phyloP scores from a whole-genome alignment of 1,284 basidiomycete species.

The Malassezia furfur region DNA sequence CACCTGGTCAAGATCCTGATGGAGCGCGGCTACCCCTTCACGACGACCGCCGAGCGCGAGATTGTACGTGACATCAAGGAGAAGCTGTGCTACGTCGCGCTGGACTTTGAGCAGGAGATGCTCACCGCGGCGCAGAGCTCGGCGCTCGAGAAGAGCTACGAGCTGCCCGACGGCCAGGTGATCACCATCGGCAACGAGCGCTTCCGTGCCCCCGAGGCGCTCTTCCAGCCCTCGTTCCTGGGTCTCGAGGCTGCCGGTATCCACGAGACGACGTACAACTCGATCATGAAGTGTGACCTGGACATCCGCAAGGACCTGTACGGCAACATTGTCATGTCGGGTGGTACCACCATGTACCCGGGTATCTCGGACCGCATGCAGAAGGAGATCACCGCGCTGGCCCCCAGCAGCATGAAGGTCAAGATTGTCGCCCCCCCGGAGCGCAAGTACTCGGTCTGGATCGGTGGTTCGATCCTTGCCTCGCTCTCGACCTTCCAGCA shows the following conservation, averaged over 20 bases:
- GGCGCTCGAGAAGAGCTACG: constrained; percentile 86
- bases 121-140: constrained; percentile 85
- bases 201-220: constrained; percentile 93
- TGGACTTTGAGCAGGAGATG: constrained; percentile 93
- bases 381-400: constrained; percentile 83
- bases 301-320: constrained; percentile 69
- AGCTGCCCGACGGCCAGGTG: constrained; percentile 90
- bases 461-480: constrained; percentile 93
- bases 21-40: constrained; percentile 91
- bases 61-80: constrained; percentile 97
- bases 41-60: constrained; percentile 82
- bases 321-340: constrained; percentile 86
- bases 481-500: constrained; percentile 92
- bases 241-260: constrained; percentile 89
- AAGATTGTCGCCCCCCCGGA: constrained; percentile 48
- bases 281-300: constrained; percentile 63
- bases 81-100: constrained; percentile 92
- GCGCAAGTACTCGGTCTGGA: constrained; percentile 71
- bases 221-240: constrained; percentile 91
- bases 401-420: constrained; percentile 77
- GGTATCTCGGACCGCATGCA: constrained; percentile 96
- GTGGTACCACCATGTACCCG: constrained; percentile 95
- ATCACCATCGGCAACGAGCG: constrained; percentile 94
- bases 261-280: constrained; percentile 91
- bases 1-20: constrained; percentile 83